Evolutionary conservation across 805 yeast genomes (phyloP).

Genomic region (Lipomyces yamanashiensis): DNA sequence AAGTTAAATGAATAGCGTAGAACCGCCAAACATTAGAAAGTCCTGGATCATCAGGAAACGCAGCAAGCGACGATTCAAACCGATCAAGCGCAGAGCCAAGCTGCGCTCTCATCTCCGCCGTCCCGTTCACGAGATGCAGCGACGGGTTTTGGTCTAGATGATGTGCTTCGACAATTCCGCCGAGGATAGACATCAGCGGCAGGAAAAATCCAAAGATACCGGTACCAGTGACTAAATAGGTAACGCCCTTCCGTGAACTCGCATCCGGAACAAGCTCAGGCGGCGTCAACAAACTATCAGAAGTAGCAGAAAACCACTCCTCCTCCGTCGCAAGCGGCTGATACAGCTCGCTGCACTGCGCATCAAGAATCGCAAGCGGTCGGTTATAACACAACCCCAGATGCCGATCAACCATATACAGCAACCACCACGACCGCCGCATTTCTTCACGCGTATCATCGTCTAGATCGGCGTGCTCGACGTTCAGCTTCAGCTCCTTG

Average conservation of each 20-base stretch:
- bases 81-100: slow-evolving; percentile 19
- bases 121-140: slow-evolving; percentile 12
- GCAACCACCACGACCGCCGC: slow-evolving; percentile 52
- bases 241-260: slow-evolving; percentile 35
- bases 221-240: slow-evolving; percentile 41
- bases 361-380: slow-evolving; percentile 44
- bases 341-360: slow-evolving; percentile 43
- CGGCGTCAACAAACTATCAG: slow-evolving; percentile 11
- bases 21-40: slow-evolving; percentile 17
- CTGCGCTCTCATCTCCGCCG: slow-evolving; percentile 18
- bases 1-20: slow-evolving; percentile 30
- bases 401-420: slow-evolving; percentile 49
- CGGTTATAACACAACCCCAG: slow-evolving; percentile 48
- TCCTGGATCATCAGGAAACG: slow-evolving; percentile 11
- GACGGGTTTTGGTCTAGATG: slow-evolving; percentile 41
- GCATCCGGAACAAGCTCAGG: slow-evolving; percentile 12
- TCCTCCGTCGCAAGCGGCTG: slow-evolving; percentile 44
- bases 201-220: slow-evolving; percentile 50
- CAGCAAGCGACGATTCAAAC: slow-evolving; percentile 6
- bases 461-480: slow-evolving; percentile 36
- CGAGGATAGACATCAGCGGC: slow-evolving; percentile 46
- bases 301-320: slow-evolving; percentile 41
- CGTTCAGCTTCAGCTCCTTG: slow-evolving; percentile 42
- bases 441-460: slow-evolving; percentile 48
- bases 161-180: slow-evolving; percentile 41